Conservation (phyloP, 108 stramenopile genomes). For the Licmophora abbreviata region DNA sequence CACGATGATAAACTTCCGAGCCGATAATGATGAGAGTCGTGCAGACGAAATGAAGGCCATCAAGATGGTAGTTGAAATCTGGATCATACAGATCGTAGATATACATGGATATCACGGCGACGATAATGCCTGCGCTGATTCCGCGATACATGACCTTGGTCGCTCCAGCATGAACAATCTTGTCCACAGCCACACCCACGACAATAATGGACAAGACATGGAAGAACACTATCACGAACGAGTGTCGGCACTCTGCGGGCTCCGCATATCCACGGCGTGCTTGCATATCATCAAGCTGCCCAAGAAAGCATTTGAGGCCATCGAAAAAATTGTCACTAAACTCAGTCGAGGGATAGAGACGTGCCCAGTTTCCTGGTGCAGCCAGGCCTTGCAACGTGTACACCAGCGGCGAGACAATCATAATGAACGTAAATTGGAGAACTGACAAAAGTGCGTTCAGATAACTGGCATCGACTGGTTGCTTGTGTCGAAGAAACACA, state of each 20-base stretch:
- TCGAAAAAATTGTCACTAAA: conserved; percentile 60
- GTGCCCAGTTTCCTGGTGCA: conserved; percentile 41
- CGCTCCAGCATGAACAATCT: conserved; percentile 58
- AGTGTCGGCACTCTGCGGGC: conserved; percentile 41
- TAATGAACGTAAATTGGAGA: conserved; percentile 67
- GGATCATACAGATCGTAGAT: conserved; percentile 57
- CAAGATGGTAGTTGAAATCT: conserved; percentile 63
- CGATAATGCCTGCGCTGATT: conserved; percentile 69
- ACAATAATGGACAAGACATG: conserved; percentile 67
- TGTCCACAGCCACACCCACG: conserved; percentile 74
- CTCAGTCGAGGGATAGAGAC: conserved; percentile 53
- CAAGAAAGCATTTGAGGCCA: conserved; percentile 67
- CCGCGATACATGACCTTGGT: conserved; percentile 68
- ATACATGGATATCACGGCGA: conserved; percentile 58
- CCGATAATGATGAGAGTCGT: conserved; percentile 62
- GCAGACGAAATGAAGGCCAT: conserved; percentile 56
- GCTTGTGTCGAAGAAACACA: conserved; percentile 53
- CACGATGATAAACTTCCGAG: conserved; percentile 76
- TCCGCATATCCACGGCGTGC: conserved; percentile 43
- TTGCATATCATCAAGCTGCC: conserved; percentile 46
- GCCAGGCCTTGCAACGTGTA: conserved; percentile 70
- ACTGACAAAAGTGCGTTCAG: conserved; percentile 65
- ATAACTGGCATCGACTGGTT: conserved; percentile 66
- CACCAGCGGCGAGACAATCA: conserved; percentile 68
- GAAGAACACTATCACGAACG: conserved; percentile 35